Conservation (phyloP, 345 rosid species). For the Hibiscus trionum region DNA sequence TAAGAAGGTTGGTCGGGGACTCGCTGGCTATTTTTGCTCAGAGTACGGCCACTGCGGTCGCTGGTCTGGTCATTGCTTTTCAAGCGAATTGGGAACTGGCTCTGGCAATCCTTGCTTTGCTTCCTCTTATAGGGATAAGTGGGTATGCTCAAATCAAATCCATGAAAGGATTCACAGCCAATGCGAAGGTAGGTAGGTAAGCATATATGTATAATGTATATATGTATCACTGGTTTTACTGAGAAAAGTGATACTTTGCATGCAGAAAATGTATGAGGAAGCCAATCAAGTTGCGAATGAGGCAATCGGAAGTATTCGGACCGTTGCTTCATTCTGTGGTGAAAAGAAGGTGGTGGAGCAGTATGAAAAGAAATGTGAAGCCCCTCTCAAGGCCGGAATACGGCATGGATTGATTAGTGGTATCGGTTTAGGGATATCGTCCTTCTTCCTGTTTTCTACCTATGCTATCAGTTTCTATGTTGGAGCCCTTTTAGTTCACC, state of each 20-base stretch:
- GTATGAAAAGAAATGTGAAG: conserved; percentile 63
- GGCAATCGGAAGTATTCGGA: conserved; percentile 79
- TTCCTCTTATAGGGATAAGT: conserved; percentile 55
- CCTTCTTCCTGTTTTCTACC: conserved; percentile 43
- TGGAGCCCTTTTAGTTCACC: conserved; percentile 60
- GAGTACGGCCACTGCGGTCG: conserved; percentile 42
- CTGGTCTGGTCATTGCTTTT: conserved; percentile 64
- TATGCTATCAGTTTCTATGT: conserved; percentile 64
- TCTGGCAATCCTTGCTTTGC: conserved; percentile 40
- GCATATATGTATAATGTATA: neutral
- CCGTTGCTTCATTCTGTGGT: conserved; percentile 80
- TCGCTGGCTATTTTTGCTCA: conserved; percentile 52
- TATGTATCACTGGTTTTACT: neutral
- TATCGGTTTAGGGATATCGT: conserved; percentile 51
- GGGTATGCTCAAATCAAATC: conserved; percentile 55
- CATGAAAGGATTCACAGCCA: conserved; percentile 72
- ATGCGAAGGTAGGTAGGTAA: conserved; percentile 46
- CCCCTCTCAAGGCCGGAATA: conserved; percentile 56
- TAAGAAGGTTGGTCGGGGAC: conserved; percentile 72
- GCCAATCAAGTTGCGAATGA: conserved; percentile 83
- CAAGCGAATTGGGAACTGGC: conserved; percentile 64
- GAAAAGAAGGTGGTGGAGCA: conserved; percentile 75
- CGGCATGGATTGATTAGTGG: conserved; percentile 67
- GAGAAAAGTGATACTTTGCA: neutral
- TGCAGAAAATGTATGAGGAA: conserved; percentile 76